Base-by-base conservation (phyloP, 805 yeast genomes). In the Starmerella etchellsii region DNA sequence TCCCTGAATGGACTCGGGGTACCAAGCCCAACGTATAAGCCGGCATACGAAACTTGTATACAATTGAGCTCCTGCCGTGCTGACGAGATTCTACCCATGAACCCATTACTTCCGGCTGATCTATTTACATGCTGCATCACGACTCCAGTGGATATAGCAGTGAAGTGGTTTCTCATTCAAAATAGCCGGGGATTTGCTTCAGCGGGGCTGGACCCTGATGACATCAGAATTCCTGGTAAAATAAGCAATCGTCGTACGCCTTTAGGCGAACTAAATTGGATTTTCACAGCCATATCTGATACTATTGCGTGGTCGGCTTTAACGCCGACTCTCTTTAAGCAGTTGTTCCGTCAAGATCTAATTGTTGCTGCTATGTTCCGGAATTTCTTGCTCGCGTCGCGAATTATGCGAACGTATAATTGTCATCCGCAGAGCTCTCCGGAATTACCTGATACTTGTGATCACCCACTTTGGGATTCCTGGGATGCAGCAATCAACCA, bases 401-500 rank as follows among this genome's bases (percentile, higher is more conserved):
- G 95, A 49, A 80, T 91, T 31, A 84, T 91, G 96, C 85, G 95
- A 2, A 77, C 80, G 52, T 77, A 81, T 50, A 85, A 87, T 44
- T 87, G 96, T 57, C 93, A 85, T 55, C 97, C 98, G 1, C 76
- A 87, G 2, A 83, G 95, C 15, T 93, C 84, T 48, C 98, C 98
- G 1, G 84, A 81, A 9, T 64, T 91, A 29, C 97, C 98, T 0
- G 91, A 84, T 40, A 65, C 75, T 13, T 75, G 81, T 35, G 71
- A 73, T 46, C 96, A 91, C 56, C 76, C 93, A 4, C 78, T 91
- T 82, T 91, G 98, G 98, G 91, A 84, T 44, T 78, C 95, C 0
- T 91, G 98, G 97, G 97, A 91, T 56, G 66, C 91, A 47, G 96
- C 98, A 0, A 78, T 91, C 31, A 97, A 91, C 57, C 96, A 91